Percentiles rank a stretch among this genome's conserved stretches.
These are phyloP conservation scores for Ogataea populi-albae DNA, from an alignment of 805 yeast species.

Conservation along the genomic window DNA sequence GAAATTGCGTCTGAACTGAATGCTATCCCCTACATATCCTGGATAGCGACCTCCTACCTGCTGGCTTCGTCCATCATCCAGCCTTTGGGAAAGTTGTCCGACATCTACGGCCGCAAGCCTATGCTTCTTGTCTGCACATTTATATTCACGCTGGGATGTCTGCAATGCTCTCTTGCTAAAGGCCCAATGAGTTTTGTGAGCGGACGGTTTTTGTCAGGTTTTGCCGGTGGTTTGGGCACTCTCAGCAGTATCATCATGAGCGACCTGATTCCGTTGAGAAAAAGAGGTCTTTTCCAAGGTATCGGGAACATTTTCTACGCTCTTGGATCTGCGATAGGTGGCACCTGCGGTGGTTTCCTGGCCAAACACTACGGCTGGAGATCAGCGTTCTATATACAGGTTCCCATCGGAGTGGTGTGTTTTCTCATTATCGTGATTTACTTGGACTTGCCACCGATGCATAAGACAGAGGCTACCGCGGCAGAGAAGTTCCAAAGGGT, in stretches of 20 bases:
- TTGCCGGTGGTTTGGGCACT: conserved; percentile 87
- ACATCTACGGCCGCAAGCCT: conserved; percentile 65
- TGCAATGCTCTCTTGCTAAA: conserved; percentile 52
- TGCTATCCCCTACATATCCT: conserved; percentile 59
- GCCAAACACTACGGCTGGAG: conserved; percentile 65
- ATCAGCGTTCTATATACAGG: conserved; percentile 53
- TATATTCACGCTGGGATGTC: conserved; percentile 56
- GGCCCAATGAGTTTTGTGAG: conserved; percentile 46
- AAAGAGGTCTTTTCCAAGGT: conserved; percentile 85
- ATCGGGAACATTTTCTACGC: conserved; percentile 77
- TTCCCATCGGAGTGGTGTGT: conserved; percentile 44
- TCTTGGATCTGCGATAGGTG: conserved; percentile 64
- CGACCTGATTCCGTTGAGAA: conserved; percentile 76
- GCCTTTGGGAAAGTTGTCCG: conserved; percentile 70
- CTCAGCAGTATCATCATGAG: conserved; percentile 74
- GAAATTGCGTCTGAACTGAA: conserved; percentile 68
- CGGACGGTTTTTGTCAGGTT: conserved; percentile 73
- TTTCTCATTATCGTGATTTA: conserved; percentile 39
- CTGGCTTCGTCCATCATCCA: conserved; percentile 70
- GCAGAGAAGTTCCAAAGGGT: conserved; percentile 49
- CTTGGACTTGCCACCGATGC: conserved; percentile 43
- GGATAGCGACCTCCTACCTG: conserved; percentile 73
- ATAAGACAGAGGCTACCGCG: conserved; percentile 27
- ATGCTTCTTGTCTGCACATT: conserved; percentile 49
- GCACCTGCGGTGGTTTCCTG: conserved; percentile 58